phyloP scores from a whole-genome alignment of 2,329 filamentous ascomycete species.

The Pestalotiopsis sp. region DNA sequence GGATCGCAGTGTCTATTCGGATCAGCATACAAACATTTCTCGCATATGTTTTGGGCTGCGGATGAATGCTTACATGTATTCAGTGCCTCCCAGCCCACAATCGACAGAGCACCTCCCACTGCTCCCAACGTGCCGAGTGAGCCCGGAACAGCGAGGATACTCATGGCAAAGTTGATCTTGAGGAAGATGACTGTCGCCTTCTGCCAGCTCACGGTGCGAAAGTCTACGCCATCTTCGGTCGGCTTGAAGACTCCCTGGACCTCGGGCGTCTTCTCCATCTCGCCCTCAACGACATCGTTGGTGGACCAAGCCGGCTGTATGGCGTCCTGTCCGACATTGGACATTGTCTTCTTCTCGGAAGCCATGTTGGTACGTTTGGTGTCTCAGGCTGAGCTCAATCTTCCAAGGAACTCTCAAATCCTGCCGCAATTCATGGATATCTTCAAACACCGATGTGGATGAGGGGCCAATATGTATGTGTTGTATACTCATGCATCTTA shows the following conservation, averaged over 20 bases:
- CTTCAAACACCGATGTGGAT: neutral
- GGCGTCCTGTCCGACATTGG: neutral
- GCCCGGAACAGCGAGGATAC: slow-evolving; percentile 23
- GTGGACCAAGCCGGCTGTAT: neutral
- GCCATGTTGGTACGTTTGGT: neutral
- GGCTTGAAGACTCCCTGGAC: slow-evolving; percentile 25
- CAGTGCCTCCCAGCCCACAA: slow-evolving; percentile 25
- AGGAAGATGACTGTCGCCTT: slow-evolving; percentile 39
- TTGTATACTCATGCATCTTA: neutral
- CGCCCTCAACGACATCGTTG: neutral
- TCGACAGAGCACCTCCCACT: slow-evolving; percentile 34
- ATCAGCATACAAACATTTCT: neutral
- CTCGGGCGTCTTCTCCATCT: neutral
- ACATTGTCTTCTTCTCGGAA: neutral
- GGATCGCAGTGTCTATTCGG: slow-evolving; percentile 20
- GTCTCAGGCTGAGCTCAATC: neutral
- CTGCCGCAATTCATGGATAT: neutral
- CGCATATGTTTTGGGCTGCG: neutral
- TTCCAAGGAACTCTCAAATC: neutral
- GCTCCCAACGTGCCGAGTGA: slow-evolving; percentile 20
- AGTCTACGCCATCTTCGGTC: slow-evolving; percentile 27
- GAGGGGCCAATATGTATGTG: neutral
- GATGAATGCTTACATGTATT: slow-evolving; percentile 27
- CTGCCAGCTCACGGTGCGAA: slow-evolving; percentile 37
- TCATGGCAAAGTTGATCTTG: slow-evolving; percentile 31